phyloP scores from a whole-genome alignment of 768 basidiomycete species.

The Exidia glandulosa region DNA sequence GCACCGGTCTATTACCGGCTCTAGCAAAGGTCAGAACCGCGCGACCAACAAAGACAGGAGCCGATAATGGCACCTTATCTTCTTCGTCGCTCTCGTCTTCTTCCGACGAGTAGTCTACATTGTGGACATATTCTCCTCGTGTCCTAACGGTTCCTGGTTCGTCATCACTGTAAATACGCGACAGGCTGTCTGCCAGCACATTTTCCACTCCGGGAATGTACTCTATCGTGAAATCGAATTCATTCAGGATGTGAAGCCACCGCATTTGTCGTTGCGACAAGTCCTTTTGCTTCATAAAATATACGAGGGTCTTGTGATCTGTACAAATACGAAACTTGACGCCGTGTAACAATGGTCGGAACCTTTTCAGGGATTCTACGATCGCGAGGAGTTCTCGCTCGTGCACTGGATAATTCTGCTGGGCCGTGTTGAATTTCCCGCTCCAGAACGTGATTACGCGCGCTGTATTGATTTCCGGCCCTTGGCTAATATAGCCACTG shows the following conservation, averaged over 20 bases:
- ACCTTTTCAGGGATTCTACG: conserved; percentile 20
- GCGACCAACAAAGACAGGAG: too few relatives aligned
- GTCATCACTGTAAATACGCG: conserved; percentile 14
- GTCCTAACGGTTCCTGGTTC: conserved; percentile 12
- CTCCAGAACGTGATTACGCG: conserved; percentile 24
- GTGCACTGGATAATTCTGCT: conserved; percentile 31
- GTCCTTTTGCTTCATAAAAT: not conserved
- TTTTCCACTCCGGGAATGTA: conserved; percentile 3
- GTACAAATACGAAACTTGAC: not conserved
- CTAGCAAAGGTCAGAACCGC: too few relatives aligned
- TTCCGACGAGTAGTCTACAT: not conserved
- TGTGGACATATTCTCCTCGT: conserved; percentile 9
- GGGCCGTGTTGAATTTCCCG: conserved; percentile 24
- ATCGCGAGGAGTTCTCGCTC: conserved; percentile 29
- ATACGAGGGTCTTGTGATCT: conserved; percentile 2
- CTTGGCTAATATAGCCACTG: conserved; percentile 19
- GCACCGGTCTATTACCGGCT: too few relatives aligned
- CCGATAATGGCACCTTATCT: too few relatives aligned
- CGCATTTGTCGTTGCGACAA: not conserved
- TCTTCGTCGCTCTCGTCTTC: not conserved
- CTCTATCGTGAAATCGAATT: conserved; percentile 4
- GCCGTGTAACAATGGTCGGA: conserved; percentile 22
- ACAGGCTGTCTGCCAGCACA: conserved; percentile 10
- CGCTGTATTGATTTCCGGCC: conserved; percentile 14
- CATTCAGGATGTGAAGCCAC: conserved; percentile 4